A percentile compares a stretch with the other conserved stretches of the same genome.
Evolutionary conservation across 2,329 filamentous ascomycete genomes (phyloP).

Genomic region (Xylariomycetidae sp.): DNA sequence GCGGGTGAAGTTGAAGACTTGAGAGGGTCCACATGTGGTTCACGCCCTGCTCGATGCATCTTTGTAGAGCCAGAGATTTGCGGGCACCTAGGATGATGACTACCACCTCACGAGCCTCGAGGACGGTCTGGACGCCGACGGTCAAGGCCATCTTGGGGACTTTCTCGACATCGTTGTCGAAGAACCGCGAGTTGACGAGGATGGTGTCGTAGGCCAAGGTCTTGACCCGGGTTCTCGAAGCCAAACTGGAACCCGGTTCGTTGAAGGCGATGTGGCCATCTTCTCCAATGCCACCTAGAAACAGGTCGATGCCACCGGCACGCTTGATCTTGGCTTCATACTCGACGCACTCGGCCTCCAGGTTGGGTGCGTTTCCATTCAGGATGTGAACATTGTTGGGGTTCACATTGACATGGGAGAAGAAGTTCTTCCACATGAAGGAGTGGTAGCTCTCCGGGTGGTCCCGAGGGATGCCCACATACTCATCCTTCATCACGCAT

Average conservation of each 20-base stretch:
- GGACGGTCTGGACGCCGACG: constrained; percentile 76
- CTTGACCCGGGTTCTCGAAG: constrained; percentile 76
- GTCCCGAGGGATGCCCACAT: constrained; percentile 75
- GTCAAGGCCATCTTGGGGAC: constrained; percentile 80
- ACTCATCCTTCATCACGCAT: constrained; percentile 59
- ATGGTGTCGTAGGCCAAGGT: constrained; percentile 84
- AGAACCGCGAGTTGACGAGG: constrained; percentile 79
- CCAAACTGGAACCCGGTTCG: constrained; percentile 74
- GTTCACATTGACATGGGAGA: constrained; percentile 75
- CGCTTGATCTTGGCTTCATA: constrained; percentile 74
- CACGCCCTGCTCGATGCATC: constrained; percentile 73
- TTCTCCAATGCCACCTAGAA: constrained; percentile 77
- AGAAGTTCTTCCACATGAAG: constrained; percentile 92
- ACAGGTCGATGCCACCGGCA: constrained; percentile 76
- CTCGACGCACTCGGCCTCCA: constrained; percentile 68
- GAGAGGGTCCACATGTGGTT: constrained; percentile 92
- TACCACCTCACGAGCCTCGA: constrained; percentile 75
- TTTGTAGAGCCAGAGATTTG: constrained; percentile 74
- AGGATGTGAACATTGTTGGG: constrained; percentile 81
- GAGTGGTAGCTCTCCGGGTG: constrained; percentile 84
- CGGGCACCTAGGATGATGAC: constrained; percentile 77
- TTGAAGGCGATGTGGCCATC: constrained; percentile 91
- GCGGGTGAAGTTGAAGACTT: constrained; percentile 71
- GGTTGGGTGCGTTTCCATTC: constrained; percentile 70
- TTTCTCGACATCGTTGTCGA: constrained; percentile 64